Evolutionary conservation across 768 basidiomycete genomes (phyloP).

Genomic region (Auriscalpium vulgare): DNA sequence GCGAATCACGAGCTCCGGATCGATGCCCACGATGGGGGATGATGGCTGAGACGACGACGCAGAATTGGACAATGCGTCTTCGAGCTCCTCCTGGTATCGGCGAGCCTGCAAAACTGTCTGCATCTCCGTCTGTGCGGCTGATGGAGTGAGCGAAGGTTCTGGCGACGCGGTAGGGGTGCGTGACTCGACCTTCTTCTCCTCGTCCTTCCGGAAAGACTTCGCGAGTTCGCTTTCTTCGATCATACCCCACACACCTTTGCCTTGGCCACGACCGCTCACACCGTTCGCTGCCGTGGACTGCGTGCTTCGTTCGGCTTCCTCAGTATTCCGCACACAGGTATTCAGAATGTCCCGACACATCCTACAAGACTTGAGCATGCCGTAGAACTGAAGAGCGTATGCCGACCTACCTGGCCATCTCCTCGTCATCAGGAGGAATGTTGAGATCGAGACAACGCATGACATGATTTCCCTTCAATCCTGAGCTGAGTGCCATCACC

Average conservation of each 20-base stretch:
- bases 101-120: slow-evolving; percentile 42
- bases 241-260: slow-evolving; percentile 75
- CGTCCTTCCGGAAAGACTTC: slow-evolving; percentile 50
- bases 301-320: slow-evolving; percentile 55
- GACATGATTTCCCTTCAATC: slow-evolving; percentile 74
- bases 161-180: slow-evolving; percentile 14
- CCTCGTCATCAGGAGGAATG: slow-evolving; percentile 80
- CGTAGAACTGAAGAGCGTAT: background rate
- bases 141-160: slow-evolving; percentile 11
- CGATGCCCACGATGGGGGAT: slow-evolving; percentile 7
- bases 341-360: slow-evolving; percentile 87
- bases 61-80: slow-evolving; percentile 18
- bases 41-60: slow-evolving; percentile 15
- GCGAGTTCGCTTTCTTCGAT: slow-evolving; percentile 83
- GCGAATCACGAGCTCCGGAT: slow-evolving; percentile 38
- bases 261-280: slow-evolving; percentile 42
- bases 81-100: slow-evolving; percentile 22
- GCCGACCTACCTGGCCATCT: slow-evolving; percentile 55
- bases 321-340: slow-evolving; percentile 89
- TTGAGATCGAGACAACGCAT: slow-evolving; percentile 92
- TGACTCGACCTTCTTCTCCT: slow-evolving; percentile 45
- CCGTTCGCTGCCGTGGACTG: slow-evolving; percentile 17
- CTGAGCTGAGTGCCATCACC: slow-evolving; percentile 84
- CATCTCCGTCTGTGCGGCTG: slow-evolving; percentile 26
- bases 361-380: slow-evolving; percentile 22